Conservation (phyloP, 257 asterid genomes). For the Ehretia macrophylla region DNA sequence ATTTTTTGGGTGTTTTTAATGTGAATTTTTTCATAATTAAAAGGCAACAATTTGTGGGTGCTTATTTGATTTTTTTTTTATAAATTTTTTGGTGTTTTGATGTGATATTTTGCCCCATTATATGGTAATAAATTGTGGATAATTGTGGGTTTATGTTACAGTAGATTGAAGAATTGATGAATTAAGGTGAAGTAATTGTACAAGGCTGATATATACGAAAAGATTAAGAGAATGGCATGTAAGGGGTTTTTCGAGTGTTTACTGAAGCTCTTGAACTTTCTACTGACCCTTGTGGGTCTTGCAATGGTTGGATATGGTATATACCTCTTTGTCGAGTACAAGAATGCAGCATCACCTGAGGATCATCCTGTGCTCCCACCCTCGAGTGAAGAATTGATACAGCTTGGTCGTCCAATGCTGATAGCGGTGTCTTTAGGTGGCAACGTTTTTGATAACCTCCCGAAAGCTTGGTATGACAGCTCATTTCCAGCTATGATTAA, state of each 20-base stretch:
- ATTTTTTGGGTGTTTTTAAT: too few species aligned
- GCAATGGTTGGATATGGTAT: slow-evolving; percentile 86
- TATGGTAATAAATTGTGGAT: not conserved
- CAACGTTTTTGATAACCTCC: slow-evolving; percentile 81
- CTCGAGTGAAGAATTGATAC: slow-evolving; percentile 41
- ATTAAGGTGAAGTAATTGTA: not conserved
- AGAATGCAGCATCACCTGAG: slow-evolving; percentile 38
- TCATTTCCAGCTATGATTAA: not conserved
- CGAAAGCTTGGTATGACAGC: slow-evolving; percentile 75
- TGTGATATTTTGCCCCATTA: too few species aligned
- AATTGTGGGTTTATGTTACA: slow-evolving; percentile 18
- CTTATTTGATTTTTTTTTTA: too few species aligned
- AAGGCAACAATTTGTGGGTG: too few species aligned
- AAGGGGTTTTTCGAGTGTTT: slow-evolving; percentile 78
- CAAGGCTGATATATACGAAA: not conserved
- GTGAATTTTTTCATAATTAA: too few species aligned
- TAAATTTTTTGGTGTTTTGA: too few species aligned
- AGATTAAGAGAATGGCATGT: slow-evolving; percentile 65
- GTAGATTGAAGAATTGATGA: slow-evolving; percentile 1
- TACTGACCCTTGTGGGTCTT: slow-evolving; percentile 72
- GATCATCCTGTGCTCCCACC: slow-evolving; percentile 44
- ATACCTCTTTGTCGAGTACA: slow-evolving; percentile 74
- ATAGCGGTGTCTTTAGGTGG: slow-evolving; percentile 58
- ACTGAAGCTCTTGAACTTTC: slow-evolving; percentile 73
- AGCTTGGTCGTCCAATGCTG: slow-evolving; percentile 92